Base-by-base conservation (phyloP, 1,284 basidiomycete genomes). In the Ustilago trichophora region DNA sequence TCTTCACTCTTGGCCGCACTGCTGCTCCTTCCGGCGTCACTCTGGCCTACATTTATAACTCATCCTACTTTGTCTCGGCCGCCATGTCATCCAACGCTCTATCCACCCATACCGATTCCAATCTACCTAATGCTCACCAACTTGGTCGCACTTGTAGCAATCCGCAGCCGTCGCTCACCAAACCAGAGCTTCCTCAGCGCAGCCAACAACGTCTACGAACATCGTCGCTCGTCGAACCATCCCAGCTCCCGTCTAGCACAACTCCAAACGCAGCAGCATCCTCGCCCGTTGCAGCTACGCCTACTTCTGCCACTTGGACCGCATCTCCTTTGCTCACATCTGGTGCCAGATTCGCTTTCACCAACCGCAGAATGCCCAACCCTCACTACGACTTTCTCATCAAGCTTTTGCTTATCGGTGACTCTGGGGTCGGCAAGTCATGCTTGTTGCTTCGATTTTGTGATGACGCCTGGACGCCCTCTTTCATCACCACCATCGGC, bases 381-480 rank as follows among this genome's bases (percentile, higher is more conserved):
- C 77, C 77, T 31, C 77, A 78, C 42, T 78, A 78, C 60, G 77
- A 78, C 44, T 75, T 77, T 25, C 54, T 78, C 18, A 76, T 78
- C 49, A 78, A 78, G 60, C 73, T 78, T 3, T 56, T 78, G 36
- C 69, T 78, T 21, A 78, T 78, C 38, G 76, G 76, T 33, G 66
- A 63, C 42, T 40, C 70, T 73, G 83, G 83, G 50, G 83, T 98
- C 75, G 96, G 96, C 74, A 99, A 99, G 85, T 98, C 95, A 45
- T 98, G 96, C 86, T 87, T 99, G 15, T 87, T 99, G 55, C 88
- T 98, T 58, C 91, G 96, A 70, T 99, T 99, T 88, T 98, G 95
- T 83, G 96, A 98, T 85, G 96, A 98, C 83, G 92, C 95, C 69
- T 98, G 95, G 95, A 98, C 96, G 29, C 95, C 95, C 25, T 95